These are phyloP conservation scores for Udeniomyces megalosporus DNA, from an alignment of 768 basidiomycete genomes.

Conservation along the genomic window DNA sequence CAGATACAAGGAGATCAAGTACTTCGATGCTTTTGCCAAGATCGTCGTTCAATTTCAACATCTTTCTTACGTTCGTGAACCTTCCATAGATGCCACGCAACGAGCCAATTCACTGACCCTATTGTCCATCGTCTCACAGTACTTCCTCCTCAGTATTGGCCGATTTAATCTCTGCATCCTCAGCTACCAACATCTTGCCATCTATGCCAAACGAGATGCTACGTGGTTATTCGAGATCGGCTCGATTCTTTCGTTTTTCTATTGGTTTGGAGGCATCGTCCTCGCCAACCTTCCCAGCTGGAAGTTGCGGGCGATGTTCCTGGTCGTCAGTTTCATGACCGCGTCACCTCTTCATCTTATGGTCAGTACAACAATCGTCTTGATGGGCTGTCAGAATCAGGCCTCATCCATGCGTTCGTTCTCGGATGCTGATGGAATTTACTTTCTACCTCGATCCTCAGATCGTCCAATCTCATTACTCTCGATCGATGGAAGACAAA, in stretches of 20 bases:
- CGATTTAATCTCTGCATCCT: constrained; percentile 9
- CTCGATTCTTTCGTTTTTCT: background rate
- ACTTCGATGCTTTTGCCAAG: constrained; percentile 1
- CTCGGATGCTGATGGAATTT: too few species aligned
- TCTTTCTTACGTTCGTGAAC: background rate
- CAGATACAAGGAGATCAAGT: constrained; percentile 9
- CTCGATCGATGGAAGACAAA: constrained; percentile 6
- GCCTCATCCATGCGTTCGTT: background rate
- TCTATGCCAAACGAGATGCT: background rate
- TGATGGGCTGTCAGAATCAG: background rate
- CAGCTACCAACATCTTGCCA: constrained; percentile 4
- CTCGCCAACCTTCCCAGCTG: background rate
- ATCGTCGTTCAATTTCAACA: constrained; percentile 2
- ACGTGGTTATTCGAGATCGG: constrained; percentile 1
- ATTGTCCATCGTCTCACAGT: background rate
- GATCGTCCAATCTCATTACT: constrained; percentile 9
- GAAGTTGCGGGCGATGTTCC: constrained; percentile 5
- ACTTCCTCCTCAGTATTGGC: constrained; percentile 4
- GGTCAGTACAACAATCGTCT: too few species aligned
- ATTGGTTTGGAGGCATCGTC: constrained; percentile 9
- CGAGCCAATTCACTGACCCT: background rate
- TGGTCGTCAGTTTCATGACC: constrained; percentile 9
- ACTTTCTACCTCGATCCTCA: background rate
- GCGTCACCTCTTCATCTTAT: background rate
- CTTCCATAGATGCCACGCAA: background rate